phyloP scores from a whole-genome alignment of 352 stramenopile species.

The Globisporangium yorkense region DNA sequence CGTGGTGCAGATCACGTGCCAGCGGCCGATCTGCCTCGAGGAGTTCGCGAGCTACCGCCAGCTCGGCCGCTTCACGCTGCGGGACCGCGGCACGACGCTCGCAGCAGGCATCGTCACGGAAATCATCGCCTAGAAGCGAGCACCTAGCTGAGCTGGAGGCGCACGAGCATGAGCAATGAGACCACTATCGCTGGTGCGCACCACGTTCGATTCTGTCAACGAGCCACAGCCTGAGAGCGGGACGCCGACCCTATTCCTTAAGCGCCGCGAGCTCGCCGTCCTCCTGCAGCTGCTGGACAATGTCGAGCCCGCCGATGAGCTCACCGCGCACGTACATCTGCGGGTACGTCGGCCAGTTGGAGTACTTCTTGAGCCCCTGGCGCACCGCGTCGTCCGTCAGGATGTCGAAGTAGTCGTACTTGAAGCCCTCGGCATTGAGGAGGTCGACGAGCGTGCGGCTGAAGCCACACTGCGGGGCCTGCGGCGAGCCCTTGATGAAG shows the following conservation, averaged over 20 bases:
- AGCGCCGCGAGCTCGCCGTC: conserved; percentile 76
- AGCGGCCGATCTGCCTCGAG: conserved; percentile 76
- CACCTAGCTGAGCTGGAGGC: background rate
- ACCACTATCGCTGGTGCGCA: background rate
- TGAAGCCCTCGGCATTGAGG: conserved; percentile 84
- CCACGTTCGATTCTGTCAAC: background rate
- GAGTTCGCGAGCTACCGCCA: conserved; percentile 74
- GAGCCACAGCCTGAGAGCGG: background rate
- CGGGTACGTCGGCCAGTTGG: conserved; percentile 98
- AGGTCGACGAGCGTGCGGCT: conserved; percentile 93
- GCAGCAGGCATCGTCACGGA: conserved; percentile 84
- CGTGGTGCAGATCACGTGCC: conserved; percentile 78
- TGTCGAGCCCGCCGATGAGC: conserved; percentile 96
- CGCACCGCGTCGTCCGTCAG: conserved; percentile 94
- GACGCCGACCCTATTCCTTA: conserved; percentile 43
- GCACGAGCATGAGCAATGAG: background rate
- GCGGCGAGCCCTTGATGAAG: conserved; percentile 97
- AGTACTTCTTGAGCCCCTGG: conserved; percentile 96
- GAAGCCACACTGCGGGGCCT: conserved; percentile 94
- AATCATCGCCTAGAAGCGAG: conserved; percentile 46
- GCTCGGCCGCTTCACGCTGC: conserved; percentile 78
- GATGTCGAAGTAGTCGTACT: conserved; percentile 97
- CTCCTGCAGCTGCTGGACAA: conserved; percentile 95
- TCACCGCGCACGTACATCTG: conserved; percentile 97
- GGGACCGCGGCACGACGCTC: conserved; percentile 75